Evolutionary conservation across 306 rosid species (phyloP), one percentile per base, ranked within the genome.

Genomic region (Ormosia emarginata): DNA sequence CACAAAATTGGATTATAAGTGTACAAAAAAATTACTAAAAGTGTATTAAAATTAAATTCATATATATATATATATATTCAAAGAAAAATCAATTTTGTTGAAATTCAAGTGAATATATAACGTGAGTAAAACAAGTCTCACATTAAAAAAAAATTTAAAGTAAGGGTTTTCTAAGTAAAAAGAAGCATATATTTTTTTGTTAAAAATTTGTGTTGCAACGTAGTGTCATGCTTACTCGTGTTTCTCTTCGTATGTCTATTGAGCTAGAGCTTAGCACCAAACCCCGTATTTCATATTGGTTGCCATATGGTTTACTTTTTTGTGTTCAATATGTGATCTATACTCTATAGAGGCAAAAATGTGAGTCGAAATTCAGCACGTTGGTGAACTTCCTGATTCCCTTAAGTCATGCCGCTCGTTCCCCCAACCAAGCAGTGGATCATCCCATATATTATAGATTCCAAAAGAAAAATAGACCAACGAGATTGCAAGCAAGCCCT

Each of bases 361-460:
- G 80, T 81, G 75, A 74, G 53, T 17, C 37, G 50, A 73, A 53
- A 65, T 57, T 74, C 71, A 33, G 24, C 8, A 65, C 77, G 77
- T 81, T 74, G 81, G 71, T 67, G 77, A 82, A 44, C 65, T 67
- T 67, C 69, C 39, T 44, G 2, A 47, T 24, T 24, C 24, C 1
- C 24, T 24, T 0, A 24, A 14, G 80, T 43, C 15, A n/a, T 7
- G 32, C n/a, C 43, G 39, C 6, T 59, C 0, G 2, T 33, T 53
- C 71, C 71, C 17, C 33, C 71, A 59, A 61, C 63, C 65, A 80
- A 59, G 64, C 64, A 71, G 47, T 44, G 59, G 15, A 69, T 57
- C n/a, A 68, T 41, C 36, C 14, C 41, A 50, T 41, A 40, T 72
- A 72, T 55, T 37, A 32, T 3, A 39, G 50, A 37, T 36, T 17